A percentile compares a stretch with the other conserved stretches of the same genome.
Conservation (phyloP, 257 asterid species). For the Verbena officinalis region DNA sequence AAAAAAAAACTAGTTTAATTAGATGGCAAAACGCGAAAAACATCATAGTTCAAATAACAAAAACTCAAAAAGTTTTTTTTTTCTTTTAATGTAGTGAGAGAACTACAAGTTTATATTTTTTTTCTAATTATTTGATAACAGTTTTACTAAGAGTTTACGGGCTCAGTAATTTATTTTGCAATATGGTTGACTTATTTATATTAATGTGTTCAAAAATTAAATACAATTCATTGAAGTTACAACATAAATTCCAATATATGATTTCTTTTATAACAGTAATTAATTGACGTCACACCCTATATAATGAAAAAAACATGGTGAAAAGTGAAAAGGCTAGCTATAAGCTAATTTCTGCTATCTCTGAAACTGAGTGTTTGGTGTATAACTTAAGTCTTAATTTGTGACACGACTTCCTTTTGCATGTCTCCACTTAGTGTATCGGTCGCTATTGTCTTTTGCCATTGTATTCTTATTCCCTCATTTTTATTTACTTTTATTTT, state of each 20-base stretch:
- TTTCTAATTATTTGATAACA: no score
- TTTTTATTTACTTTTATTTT: background rate
- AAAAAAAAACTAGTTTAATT: no score
- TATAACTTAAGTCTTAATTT: background rate
- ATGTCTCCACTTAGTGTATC: background rate
- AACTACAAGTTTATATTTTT: no score
- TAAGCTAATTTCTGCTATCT: background rate
- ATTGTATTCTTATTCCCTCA: background rate
- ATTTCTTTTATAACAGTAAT: background rate
- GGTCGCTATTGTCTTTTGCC: background rate
- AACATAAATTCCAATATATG: background rate
- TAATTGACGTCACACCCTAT: background rate
- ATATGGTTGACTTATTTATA: background rate
- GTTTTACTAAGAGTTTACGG: no score
- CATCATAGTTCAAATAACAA: no score
- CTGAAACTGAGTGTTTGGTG: background rate
- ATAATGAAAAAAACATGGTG: background rate
- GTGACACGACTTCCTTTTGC: slow-evolving; percentile 13
- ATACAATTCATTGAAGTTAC: background rate
- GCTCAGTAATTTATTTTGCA: background rate
- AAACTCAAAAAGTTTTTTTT: no score
- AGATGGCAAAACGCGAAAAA: no score
- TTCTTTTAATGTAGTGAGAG: no score
- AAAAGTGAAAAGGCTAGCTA: background rate
- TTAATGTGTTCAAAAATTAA: background rate